Evolutionary conservation across 139 green algal genomes (phyloP).

Genomic region (Tetraselmis chui): DNA sequence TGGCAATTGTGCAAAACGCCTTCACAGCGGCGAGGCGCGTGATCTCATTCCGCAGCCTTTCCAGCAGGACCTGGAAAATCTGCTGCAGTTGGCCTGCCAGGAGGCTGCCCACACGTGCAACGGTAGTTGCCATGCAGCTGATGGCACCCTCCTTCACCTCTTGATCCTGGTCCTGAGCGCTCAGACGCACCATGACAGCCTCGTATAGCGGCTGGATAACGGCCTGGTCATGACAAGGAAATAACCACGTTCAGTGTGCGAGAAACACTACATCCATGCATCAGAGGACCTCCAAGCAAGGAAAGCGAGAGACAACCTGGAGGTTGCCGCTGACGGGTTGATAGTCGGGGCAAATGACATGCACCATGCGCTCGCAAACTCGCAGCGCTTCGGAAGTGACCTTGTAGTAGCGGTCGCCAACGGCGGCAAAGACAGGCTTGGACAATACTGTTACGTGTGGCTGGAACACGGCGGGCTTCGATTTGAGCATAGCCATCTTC

Average conservation of each 20-base stretch:
- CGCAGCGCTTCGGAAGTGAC: slow-evolving; percentile 81
- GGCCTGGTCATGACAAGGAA: too few species aligned
- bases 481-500: slow-evolving; percentile 43
- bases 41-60: slow-evolving; percentile 85
- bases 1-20: slow-evolving; percentile 61
- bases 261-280: too few species aligned
- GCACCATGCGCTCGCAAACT: slow-evolving; percentile 67
- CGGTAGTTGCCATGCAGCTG: slow-evolving; percentile 38
- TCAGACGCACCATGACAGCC: slow-evolving; percentile 41
- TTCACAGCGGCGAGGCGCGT: slow-evolving; percentile 81
- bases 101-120: slow-evolving; percentile 64
- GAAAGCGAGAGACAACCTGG: background rate
- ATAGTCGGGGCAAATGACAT: slow-evolving; percentile 48
- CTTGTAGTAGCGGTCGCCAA: slow-evolving; percentile 87
- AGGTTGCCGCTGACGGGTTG: background rate
- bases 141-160: slow-evolving; percentile 92
- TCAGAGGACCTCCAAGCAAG: too few species aligned
- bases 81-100: slow-evolving; percentile 41
- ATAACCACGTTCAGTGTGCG: too few species aligned
- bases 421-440: slow-evolving; percentile 37
- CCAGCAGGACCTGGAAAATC: slow-evolving; percentile 67
- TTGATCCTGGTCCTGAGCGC: slow-evolving; percentile 75
- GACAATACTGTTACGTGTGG: slow-evolving; percentile 47
- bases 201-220: slow-evolving; percentile 35
- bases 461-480: slow-evolving; percentile 44